These are phyloP conservation scores for Corylus americana DNA, from an alignment of 306 rosid species.

Conservation along the genomic window DNA sequence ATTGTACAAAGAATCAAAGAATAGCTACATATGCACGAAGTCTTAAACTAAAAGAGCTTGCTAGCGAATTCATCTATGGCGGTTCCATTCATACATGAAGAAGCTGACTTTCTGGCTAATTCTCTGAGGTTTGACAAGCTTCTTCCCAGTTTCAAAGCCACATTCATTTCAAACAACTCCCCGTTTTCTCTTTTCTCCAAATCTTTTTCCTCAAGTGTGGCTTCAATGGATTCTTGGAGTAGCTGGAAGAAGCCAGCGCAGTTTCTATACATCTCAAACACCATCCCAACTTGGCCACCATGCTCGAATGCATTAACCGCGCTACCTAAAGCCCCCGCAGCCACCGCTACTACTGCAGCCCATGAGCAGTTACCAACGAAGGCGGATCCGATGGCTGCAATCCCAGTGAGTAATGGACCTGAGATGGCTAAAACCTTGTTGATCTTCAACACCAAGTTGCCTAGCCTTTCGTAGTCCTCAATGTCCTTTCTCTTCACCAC, in stretches of 20 bases:
- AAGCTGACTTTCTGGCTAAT: constrained; percentile 50
- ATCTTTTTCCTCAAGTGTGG: constrained; percentile 48
- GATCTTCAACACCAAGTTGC: constrained; percentile 54
- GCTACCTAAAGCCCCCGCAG: constrained; percentile 56
- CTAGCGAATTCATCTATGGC: constrained; percentile 62
- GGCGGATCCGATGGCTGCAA: constrained; percentile 58
- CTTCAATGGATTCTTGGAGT: constrained; percentile 46
- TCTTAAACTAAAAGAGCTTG: constrained; percentile 46
- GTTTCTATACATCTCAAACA: constrained; percentile 68
- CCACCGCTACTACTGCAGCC: constrained; percentile 35
- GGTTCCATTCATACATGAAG: constrained; percentile 37
- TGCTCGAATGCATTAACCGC: constrained; percentile 59
- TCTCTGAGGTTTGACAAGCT: constrained; percentile 51
- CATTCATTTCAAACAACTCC: constrained; percentile 50
- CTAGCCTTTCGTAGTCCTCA: constrained; percentile 68
- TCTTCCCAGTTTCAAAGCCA: constrained; percentile 70
- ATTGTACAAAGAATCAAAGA: background rate
- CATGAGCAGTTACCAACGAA: constrained; percentile 42
- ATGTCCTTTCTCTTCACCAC: constrained; percentile 57
- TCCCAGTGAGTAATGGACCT: constrained; percentile 70
- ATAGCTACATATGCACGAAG: background rate
- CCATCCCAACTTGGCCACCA: constrained; percentile 75
- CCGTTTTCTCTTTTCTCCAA: constrained; percentile 69
- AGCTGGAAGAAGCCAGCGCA: constrained; percentile 53
- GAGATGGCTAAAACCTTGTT: constrained; percentile 62